Percentiles rank a stretch among this genome's conserved stretches.
phyloP scores from a whole-genome alignment of 1,284 basidiomycete genomes.

The Naganishia sp. region DNA sequence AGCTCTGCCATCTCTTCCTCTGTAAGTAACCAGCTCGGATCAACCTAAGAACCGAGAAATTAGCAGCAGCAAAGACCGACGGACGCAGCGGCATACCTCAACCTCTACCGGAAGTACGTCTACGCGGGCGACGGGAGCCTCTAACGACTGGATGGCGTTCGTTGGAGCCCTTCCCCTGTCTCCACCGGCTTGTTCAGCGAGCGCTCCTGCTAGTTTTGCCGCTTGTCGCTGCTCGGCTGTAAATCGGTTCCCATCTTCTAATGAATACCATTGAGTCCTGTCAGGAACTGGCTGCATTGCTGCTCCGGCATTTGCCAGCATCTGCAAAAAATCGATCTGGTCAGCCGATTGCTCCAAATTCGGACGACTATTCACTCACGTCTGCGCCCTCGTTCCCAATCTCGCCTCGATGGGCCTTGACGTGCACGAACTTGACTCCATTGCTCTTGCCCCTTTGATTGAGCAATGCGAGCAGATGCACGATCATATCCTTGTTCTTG shows the following conservation, averaged over 20 bases:
- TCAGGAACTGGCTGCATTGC: constrained; percentile 38
- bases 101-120: constrained; percentile 12
- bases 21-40: constrained; percentile 31
- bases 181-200: too few relatives aligned
- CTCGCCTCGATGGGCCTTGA: constrained; percentile 47
- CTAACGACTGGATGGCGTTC: too few relatives aligned
- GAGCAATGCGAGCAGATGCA: constrained; percentile 50
- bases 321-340: constrained; percentile 31
- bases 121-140: neutral
- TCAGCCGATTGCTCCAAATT: neutral
- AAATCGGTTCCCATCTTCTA: constrained; percentile 37
- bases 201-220: neutral
- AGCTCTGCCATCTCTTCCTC: constrained; percentile 31
- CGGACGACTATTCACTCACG: constrained; percentile 38
- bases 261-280: constrained; percentile 45
- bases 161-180: too few relatives aligned
- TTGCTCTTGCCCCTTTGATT: constrained; percentile 37
- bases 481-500: constrained; percentile 53
- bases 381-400: constrained; percentile 53
- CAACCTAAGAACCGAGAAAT: constrained; percentile 21
- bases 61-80: neutral
- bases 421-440: constrained; percentile 49
- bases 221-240: neutral
- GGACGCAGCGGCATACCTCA: constrained; percentile 13
- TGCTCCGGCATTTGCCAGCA: constrained; percentile 47